Evolutionary conservation across 208 protist genomes (phyloP), one percentile per base, ranked within the genome.

Genomic region (Wallacemonas sp.): DNA sequence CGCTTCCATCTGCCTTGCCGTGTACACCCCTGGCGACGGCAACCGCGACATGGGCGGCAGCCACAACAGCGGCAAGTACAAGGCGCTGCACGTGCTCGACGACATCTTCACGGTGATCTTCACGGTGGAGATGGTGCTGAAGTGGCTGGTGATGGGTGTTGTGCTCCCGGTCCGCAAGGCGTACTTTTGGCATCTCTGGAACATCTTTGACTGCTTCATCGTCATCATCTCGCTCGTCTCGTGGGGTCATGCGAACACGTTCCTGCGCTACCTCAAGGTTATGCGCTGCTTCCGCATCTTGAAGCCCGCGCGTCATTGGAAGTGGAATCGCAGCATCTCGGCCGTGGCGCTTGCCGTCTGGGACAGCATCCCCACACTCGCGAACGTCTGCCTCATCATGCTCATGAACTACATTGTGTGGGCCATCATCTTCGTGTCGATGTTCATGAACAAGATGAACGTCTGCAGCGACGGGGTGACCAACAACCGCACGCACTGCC

Each of bases 371-470:
- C 94, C 92, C 3, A 84, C 71, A 15, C 61, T 97, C 13, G 79
- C 85, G 15, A 93, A 95, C 58, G 81, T 97, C 27, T 82, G 88
- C 58, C 66, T 97, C 19, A 62, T 96, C 29, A 93, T 84, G 76
- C 68, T 92, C 45, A 72, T 97, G 65, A 93, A 97, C 76, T 96
- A 94, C 72, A 76, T 96, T 62, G 81, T 98, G 36, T 98, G 93
- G 83, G 76, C 84, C 65, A 96, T 97, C 71, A 63, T 98, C 36
- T 94, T 93, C 41, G 79, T 94, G 34, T 91, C 89, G 42, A 85
- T 97, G 55, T 96, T 97, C 76, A 90, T 85, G 68, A 91, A 89
- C 62, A 78, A 87, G 67, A 89, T 93, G 64, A 81, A 85, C 50
- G 78, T 61, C 45, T 97, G 93, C 76, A 87, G 38, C 36, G 74